Conservation (phyloP, 2,329 filamentous ascomycete genomes). For the Domatiomyces globalis region DNA sequence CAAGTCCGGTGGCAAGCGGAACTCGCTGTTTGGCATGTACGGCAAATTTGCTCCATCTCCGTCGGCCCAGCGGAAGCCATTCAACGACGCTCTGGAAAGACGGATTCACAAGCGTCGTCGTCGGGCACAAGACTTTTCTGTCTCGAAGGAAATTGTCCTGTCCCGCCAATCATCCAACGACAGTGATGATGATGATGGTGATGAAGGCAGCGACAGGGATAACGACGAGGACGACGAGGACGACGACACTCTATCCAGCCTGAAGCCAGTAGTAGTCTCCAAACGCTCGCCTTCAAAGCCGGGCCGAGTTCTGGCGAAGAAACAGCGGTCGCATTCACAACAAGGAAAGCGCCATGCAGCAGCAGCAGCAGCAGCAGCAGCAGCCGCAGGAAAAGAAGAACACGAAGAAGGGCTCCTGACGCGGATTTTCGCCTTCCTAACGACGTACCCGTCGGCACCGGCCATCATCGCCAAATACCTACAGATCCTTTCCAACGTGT, state of each 20-base stretch:
- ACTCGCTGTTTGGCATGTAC: conserved; percentile 29
- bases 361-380: too few species aligned
- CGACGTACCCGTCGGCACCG: conserved; percentile 50
- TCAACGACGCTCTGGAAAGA: conserved; percentile 31
- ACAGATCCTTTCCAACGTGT: conserved; percentile 42
- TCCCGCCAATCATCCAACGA: background rate
- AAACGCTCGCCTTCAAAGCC: background rate
- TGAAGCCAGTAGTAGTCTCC: background rate
- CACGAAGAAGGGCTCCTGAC: conserved; percentile 14
- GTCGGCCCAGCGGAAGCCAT: conserved; percentile 44
- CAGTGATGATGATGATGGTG: background rate
- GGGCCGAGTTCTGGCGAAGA: conserved; percentile 18
- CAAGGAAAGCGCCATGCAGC: conserved; percentile 18
- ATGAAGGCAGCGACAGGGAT: conserved; percentile 25
- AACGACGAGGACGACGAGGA: conserved; percentile 29
- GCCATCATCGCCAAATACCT: conserved; percentile 53
- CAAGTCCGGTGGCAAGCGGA: conserved; percentile 22
- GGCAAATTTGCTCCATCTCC: conserved; percentile 35
- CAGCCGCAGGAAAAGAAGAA: conserved; percentile 6
- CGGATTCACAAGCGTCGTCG: conserved; percentile 37
- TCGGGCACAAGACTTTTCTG: conserved; percentile 29
- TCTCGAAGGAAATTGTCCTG: background rate
- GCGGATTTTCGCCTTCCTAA: conserved; percentile 47
- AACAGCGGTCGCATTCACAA: conserved; percentile 3
- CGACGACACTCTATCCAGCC: conserved; percentile 17